Evolutionary conservation across 2,329 filamentous ascomycete genomes (phyloP).

Genomic region (Teratosphaeria epicoccoides): DNA sequence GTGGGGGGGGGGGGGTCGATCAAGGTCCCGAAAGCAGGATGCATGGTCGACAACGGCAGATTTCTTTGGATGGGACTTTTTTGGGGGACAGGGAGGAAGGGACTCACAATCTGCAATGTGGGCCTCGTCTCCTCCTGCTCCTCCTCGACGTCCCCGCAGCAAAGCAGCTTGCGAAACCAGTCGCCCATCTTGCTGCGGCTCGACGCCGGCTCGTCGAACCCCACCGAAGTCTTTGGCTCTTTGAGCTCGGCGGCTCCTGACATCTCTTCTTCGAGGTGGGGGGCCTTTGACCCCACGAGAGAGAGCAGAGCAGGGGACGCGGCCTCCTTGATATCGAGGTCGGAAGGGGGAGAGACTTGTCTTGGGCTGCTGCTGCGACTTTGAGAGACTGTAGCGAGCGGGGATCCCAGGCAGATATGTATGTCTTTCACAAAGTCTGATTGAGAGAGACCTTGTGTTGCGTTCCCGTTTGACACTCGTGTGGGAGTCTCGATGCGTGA

Average conservation of each 20-base stretch:
- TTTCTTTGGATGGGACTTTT: neutral
- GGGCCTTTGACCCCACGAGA: neutral
- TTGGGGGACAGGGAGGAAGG: neutral
- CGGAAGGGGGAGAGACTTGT: neutral
- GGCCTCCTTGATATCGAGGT: neutral
- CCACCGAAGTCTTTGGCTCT: neutral
- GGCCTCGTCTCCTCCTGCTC: constrained; percentile 16
- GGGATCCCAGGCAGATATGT: too few relatives aligned
- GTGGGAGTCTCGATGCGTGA: too few relatives aligned
- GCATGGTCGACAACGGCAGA: neutral
- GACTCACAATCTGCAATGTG: constrained; percentile 16
- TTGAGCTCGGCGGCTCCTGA: neutral
- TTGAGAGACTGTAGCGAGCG: too few relatives aligned
- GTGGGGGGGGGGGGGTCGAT: neutral
- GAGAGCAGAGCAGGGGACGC: neutral
- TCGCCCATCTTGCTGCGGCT: constrained; percentile 10
- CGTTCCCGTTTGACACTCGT: too few relatives aligned
- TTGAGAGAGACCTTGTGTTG: too few relatives aligned
- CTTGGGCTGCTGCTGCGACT: too few relatives aligned
- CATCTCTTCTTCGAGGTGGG: neutral
- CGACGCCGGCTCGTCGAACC: constrained; percentile 6
- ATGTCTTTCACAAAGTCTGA: too few relatives aligned
- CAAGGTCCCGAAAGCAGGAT: neutral
- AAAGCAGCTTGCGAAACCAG: constrained; percentile 14
- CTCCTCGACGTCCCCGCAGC: constrained; percentile 14